Conservation (phyloP, 1,284 basidiomycete genomes). For the Malassezia nana region DNA sequence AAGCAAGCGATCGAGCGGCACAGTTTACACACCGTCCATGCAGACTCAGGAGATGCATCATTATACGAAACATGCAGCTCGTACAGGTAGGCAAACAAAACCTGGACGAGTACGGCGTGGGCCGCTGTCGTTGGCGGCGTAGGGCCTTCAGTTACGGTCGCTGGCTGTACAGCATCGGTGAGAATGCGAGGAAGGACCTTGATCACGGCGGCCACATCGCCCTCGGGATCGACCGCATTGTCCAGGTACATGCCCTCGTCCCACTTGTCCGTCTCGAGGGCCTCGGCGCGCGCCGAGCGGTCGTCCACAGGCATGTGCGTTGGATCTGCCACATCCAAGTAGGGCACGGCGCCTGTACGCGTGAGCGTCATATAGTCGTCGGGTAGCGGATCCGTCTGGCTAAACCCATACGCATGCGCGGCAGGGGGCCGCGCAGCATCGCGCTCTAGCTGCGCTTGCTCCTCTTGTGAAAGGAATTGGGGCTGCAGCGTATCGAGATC, state of each 20-base stretch:
- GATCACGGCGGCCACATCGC: constrained; percentile 12
- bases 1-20: constrained; percentile 12
- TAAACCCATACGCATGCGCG: not conserved
- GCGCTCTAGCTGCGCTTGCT: constrained; percentile 1
- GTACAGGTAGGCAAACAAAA: constrained; percentile 20
- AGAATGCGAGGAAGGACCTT: not conserved
- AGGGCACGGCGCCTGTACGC: constrained; percentile 2
- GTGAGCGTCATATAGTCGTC: not conserved
- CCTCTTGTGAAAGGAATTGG: constrained; percentile 7
- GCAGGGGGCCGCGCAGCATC: constrained; percentile 2
- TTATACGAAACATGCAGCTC: constrained; percentile 13
- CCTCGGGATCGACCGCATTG: constrained; percentile 13
- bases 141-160: not conserved
- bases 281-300: constrained; percentile 2
- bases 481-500: constrained; percentile 6
- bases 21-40: constrained; percentile 19
- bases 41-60: constrained; percentile 18
- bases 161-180: not conserved
- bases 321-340: constrained; percentile 7
- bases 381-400: not conserved
- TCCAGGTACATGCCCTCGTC: constrained; percentile 20
- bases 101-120: constrained; percentile 8
- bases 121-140: not conserved
- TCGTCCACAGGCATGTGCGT: not conserved
- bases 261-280: constrained; percentile 18